These are phyloP conservation scores for Dalbergia cochinchinensis DNA, from an alignment of 306 rosid species.

Conservation along the genomic window DNA sequence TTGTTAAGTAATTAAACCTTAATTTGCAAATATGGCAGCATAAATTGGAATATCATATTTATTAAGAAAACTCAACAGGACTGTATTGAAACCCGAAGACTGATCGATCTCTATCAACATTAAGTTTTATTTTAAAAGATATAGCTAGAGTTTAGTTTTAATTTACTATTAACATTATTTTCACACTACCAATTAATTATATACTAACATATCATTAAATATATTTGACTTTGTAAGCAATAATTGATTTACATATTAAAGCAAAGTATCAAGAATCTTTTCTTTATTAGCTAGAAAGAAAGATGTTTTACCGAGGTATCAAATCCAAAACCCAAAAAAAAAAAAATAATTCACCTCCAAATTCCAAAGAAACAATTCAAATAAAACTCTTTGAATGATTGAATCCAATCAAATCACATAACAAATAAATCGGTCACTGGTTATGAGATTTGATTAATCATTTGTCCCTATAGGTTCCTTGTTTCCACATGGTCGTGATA, in stretches of 20 bases:
- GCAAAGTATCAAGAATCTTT: too few species aligned
- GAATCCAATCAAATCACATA: conserved; percentile 11
- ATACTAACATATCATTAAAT: too few species aligned
- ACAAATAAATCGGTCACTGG: background rate
- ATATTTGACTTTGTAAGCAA: too few species aligned
- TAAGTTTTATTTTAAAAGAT: background rate
- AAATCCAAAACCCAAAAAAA: background rate
- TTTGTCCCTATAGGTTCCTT: background rate
- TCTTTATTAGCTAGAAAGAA: too few species aligned
- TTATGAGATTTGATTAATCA: conserved; percentile 27
- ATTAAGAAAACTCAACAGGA: background rate
- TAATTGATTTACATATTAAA: too few species aligned
- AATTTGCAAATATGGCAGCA: background rate
- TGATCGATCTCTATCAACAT: too few species aligned
- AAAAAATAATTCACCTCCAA: too few species aligned
- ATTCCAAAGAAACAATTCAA: too few species aligned
- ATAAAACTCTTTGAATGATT: background rate
- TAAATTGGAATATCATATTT: background rate
- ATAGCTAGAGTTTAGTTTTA: background rate
- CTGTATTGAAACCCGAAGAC: too few species aligned
- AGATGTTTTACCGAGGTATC: background rate
- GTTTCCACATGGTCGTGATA: conserved; percentile 16
- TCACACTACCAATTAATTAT: background rate
- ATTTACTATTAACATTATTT: background rate
- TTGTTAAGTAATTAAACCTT: background rate